Conservation (phyloP, 2,329 filamentous ascomycete genomes). For the Mycosphaerella arachidis region DNA sequence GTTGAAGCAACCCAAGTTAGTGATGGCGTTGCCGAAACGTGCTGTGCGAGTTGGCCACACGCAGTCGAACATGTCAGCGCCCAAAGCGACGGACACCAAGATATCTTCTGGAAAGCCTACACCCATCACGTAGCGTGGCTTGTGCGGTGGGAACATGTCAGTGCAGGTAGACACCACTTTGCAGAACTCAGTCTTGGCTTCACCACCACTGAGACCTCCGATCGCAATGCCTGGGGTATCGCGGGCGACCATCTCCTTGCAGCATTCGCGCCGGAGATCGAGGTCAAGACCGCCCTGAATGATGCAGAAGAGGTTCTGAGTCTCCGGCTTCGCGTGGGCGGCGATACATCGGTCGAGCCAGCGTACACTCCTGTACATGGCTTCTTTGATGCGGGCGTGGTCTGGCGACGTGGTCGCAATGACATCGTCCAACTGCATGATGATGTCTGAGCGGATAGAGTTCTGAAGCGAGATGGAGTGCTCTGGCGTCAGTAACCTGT, state of each 20-base stretch:
- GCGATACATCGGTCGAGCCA: conserved; percentile 95
- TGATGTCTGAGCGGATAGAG: conserved; percentile 95
- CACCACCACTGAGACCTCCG: conserved; percentile 87
- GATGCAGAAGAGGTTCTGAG: conserved; percentile 96
- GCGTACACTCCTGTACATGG: conserved; percentile 88
- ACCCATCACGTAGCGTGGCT: conserved; percentile 99
- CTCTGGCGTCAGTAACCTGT: conserved; percentile 81
- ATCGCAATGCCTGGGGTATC: conserved; percentile 96
- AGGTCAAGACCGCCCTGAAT: conserved; percentile 93
- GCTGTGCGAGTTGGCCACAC: conserved; percentile 97
- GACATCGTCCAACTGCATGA: conserved; percentile 99
- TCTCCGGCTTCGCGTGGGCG: conserved; percentile 75
- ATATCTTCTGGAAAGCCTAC: conserved; percentile 95
- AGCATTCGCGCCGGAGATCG: conserved; percentile 79
- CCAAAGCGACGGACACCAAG: conserved; percentile 85
- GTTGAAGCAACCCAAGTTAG: conserved; percentile 74
- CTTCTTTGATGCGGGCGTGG: conserved; percentile 78
- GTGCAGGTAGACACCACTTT: conserved; percentile 81
- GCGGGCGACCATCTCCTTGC: conserved; percentile 77
- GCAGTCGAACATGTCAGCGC: conserved; percentile 99
- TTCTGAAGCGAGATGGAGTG: conserved; percentile 96
- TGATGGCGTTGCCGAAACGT: conserved; percentile 91
- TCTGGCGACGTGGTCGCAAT: conserved; percentile 95
- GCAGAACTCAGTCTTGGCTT: conserved; percentile 91
- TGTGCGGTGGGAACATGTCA: conserved; percentile 74